Evolutionary conservation across 2,329 filamentous ascomycete genomes (phyloP), one percentile per base, ranked within the genome.

Genomic region (Lasiodiplodia gonubiensis): DNA sequence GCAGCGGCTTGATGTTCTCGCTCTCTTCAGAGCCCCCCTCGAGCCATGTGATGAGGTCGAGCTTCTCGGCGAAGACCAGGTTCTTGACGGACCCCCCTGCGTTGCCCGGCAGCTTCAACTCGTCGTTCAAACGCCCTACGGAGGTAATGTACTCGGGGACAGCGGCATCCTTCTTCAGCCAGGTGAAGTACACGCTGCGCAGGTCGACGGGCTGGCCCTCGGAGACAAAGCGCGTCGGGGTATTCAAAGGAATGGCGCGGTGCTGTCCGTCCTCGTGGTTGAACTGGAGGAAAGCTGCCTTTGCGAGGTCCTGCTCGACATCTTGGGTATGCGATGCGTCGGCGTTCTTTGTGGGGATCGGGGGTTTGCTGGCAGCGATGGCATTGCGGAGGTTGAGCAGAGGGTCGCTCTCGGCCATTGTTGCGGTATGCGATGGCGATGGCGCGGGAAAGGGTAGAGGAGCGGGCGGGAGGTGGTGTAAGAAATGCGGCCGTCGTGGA

Each of bases 181-280:
- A 99, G 67, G 93, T 93, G 77, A 98, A 97, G 83, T 94, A 97
- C 80, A 97, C 94, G 78, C 91, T 95, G 76, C 95, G 93, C 72
- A 99, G 85, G 77, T 97, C 92, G 74, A 97, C 89, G 4, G 90
- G 86, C 67, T 85, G 84, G 57, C 87, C 85, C 39, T 80, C 80
- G 23, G 92, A 94, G 69, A 92, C 86, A 83, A 98, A 98, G 73
- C 95, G 92, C 72, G 95, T 99, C 11, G 90, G 85, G 16, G 86
- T 86, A 61, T 87, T 88, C 71, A 97, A 86, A 1, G 90, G 84
- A 68, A 96, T 85, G 6, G 88, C 84, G 66, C 88, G 84, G 69
- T 86, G 85, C 33, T 69, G 64, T 14, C 66, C 51, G 82, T 77
- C 60, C 86, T 86, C 73, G 85, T 80, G 68, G 85, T 83, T 86